Evolutionary conservation across 177 flowering plant genomes (phyloP), one percentile per base, ranked within the genome.

Genomic region (Tripterygium wilfordii): DNA sequence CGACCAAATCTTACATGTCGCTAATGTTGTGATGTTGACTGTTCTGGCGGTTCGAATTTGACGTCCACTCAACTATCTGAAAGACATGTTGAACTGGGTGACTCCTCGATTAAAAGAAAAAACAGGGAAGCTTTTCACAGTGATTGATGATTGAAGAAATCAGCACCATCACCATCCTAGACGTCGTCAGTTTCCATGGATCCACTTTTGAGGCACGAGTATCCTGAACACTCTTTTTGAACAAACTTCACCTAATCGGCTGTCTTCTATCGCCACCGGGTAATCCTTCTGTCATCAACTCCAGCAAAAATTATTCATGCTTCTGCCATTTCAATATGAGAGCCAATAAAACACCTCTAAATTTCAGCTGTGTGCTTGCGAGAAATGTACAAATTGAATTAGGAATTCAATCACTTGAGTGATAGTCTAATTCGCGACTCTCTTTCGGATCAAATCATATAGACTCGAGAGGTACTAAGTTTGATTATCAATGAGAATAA

Each of bases 151-250:
- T 32, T 15, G 36, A 42, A 42, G 29, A 12, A 14, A 36, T 84
- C 98, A 20, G 98, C 98, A 28, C 96, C 98, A n/a, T n/a, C n/a
- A n/a, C n/a, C n/a, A 55, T 72, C 60, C 63, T 92, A 96, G 20
- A 80, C 80, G 53, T 86, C 95, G 50, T 92, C 95, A 22, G 95
- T 88, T 61, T 66, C 74, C 48, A 80, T 80, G 67, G 59, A 69
- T 56, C 91, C 94, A 46, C 52, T 74, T n/a, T 63, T 83, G 83
- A 53, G 99, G 94, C 89, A 82, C 84, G 22, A 92, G 80, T 53
- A 92, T 71, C 71, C 99, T 84, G 71, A 84, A 87, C 42, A 92
- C 75, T 61, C 99, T 71, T 78, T 83, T 89, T 4, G 99, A 92
- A 65, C 99, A 92, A 31, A 86, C 46, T 64, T 87, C 89, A 19